A percentile compares a stretch with the other conserved stretches of the same genome.
Evolutionary conservation across 2,329 filamentous ascomycete species (phyloP).

Genomic region (Xylariaceae sp.): DNA sequence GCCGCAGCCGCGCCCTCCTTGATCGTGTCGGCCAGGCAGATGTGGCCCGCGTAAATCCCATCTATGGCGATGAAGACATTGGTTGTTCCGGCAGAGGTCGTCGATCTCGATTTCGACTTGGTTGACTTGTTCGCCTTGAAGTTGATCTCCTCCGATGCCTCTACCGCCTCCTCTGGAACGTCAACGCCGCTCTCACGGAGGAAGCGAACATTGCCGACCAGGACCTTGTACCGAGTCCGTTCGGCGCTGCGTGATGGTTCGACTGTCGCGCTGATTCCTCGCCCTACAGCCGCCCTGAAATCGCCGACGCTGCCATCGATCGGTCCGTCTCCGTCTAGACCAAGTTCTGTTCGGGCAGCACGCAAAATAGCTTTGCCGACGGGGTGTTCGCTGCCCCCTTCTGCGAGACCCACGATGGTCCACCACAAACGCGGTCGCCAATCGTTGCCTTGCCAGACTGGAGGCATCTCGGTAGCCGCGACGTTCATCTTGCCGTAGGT

Average conservation of each 20-base stretch:
- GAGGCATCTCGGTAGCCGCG: slow-evolving; percentile 58
- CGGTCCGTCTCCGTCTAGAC: slow-evolving; percentile 60
- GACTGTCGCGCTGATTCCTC: slow-evolving; percentile 74
- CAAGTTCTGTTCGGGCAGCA: slow-evolving; percentile 69
- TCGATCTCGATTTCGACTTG: slow-evolving; percentile 21
- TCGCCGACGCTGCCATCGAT: slow-evolving; percentile 80
- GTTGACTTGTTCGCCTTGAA: slow-evolving; percentile 29
- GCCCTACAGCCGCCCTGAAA: slow-evolving; percentile 76
- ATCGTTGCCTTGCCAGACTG: slow-evolving; percentile 61
- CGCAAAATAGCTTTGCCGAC: slow-evolving; percentile 81
- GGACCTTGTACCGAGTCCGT: slow-evolving; percentile 65
- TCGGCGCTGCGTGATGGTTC: slow-evolving; percentile 66
- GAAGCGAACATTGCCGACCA: slow-evolving; percentile 76
- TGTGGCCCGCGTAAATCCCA: slow-evolving; percentile 67
- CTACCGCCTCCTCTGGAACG: slow-evolving; percentile 56
- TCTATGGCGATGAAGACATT: slow-evolving; percentile 90
- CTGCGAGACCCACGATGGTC: slow-evolving; percentile 89
- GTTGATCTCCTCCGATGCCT: slow-evolving; percentile 55
- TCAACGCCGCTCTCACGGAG: slow-evolving; percentile 62
- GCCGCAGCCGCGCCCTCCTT: slow-evolving; percentile 79
- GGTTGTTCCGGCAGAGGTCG: slow-evolving; percentile 62
- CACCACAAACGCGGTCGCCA: slow-evolving; percentile 77
- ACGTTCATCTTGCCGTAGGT: slow-evolving; percentile 96
- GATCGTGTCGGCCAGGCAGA: slow-evolving; percentile 82
- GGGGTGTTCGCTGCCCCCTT: slow-evolving; percentile 93